These are phyloP conservation scores for Daldinia eschscholtzii DNA, from an alignment of 2,329 filamentous ascomycete genomes.

Conservation along the genomic window DNA sequence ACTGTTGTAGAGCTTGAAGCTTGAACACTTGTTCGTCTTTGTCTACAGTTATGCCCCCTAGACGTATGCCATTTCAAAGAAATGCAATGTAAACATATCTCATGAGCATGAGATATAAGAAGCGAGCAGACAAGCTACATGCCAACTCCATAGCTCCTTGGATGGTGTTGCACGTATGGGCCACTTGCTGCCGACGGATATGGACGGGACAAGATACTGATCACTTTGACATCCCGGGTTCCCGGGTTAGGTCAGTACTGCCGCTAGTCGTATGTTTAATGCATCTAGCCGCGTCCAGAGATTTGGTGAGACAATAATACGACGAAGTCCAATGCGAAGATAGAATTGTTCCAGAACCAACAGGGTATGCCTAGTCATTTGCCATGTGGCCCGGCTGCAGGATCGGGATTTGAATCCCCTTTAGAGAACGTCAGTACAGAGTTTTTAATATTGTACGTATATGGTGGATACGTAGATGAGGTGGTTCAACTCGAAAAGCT, in stretches of 20 bases:
- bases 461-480: conserved; percentile 4
- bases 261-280: conserved; percentile 22
- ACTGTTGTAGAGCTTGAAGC: background rate
- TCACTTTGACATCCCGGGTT: conserved; percentile 29
- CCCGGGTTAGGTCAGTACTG: conserved; percentile 29
- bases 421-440: conserved; percentile 7
- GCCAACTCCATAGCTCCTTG: background rate
- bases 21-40: background rate
- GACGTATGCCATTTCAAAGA: background rate
- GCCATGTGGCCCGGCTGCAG: conserved; percentile 42
- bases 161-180: conserved; percentile 18
- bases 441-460: background rate
- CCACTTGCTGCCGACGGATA: conserved; percentile 24
- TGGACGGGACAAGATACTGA: conserved; percentile 13
- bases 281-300: conserved; percentile 40
- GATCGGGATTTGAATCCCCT: conserved; percentile 38
- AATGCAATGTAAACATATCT: background rate
- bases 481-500: conserved; percentile 11
- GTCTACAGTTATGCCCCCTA: conserved; percentile 3
- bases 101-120: background rate
- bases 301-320: conserved; percentile 39
- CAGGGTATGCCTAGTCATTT: conserved; percentile 39
- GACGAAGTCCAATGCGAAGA: conserved; percentile 35
- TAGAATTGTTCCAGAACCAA: conserved; percentile 39
- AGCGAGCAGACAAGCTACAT: conserved; percentile 23